Evolutionary conservation across 192 early-diverging fungal genomes (phyloP), one percentile per base, ranked within the genome.

Genomic region (Backusella parvicylindrica): DNA sequence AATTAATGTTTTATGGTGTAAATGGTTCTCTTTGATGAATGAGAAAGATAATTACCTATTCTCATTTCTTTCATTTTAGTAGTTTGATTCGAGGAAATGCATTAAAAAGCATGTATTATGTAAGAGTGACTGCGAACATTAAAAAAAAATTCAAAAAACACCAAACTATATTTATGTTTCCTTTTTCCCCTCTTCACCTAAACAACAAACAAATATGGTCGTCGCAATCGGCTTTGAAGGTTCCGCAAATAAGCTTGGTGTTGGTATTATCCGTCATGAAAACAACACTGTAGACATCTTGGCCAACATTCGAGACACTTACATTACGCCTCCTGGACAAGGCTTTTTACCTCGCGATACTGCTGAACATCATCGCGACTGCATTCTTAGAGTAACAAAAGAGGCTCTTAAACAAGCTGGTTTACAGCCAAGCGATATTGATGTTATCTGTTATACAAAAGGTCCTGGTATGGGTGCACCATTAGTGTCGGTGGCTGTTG

Each of bases 391-490:
- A 30, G 89, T 99, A 1, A 78, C 96, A 21, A 76, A 88, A 64
- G 82, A 94, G 67, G 97, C 98, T 16, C 77, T 99, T 33, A 76
- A 79, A 23, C 91, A 91, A 6, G 96, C 97, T 21, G 84, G 88
- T 1, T 65, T 98, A 47, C 85, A 83, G n/a, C 87, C 84, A 28
- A 75, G 84, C 4, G 94, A 98, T 60, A 87, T 99, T 67, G 92
- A 95, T 79, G 91, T 91, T 60, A 97, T 99, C 47, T 98, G 96
- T 81, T 99, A 92, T 77, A 99, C 98, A 30, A 97, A 99, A 80
- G 91, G 91, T 0, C 98, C 98, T 12, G 98, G 98, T 1, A 99
- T 99, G 97, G 97, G 95, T 3, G 95, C 94, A n/a, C 98, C 98
- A 1, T 81, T 99, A 72, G 86, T 87, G 23, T 94, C 94, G 2